These are phyloP conservation scores for Seiridium cupressi DNA, from an alignment of 2,329 filamentous ascomycete genomes.

Conservation along the genomic window DNA sequence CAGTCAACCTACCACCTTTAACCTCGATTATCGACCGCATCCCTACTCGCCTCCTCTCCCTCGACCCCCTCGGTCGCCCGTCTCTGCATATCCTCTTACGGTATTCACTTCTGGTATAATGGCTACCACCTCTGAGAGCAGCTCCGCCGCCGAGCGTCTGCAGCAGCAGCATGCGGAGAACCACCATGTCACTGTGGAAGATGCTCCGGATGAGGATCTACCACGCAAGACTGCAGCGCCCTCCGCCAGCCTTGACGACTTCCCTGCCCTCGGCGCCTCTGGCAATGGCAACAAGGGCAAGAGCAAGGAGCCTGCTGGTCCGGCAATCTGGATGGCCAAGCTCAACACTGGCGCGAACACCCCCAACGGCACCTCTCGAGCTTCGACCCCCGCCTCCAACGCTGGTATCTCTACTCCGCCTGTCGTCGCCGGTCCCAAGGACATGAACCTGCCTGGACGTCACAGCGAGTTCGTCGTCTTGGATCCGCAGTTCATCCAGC, in stretches of 20 bases:
- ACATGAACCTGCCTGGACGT: constrained; percentile 78
- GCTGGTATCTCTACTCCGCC: constrained; percentile 38
- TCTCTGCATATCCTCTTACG: constrained; percentile 2
- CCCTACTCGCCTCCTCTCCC: not conserved
- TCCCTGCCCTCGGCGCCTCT: constrained; percentile 80
- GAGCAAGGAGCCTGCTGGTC: constrained; percentile 59
- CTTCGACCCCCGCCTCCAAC: constrained; percentile 63
- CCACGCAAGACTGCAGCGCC: constrained; percentile 50
- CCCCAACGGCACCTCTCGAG: constrained; percentile 54
- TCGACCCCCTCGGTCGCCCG: constrained; percentile 12
- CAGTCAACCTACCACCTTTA: not conserved
- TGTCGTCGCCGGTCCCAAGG: constrained; percentile 40
- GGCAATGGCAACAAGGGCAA: constrained; percentile 33
- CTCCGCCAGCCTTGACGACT: constrained; percentile 83
- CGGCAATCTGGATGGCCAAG: constrained; percentile 72
- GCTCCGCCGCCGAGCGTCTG: constrained; percentile 59
- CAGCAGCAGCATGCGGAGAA: constrained; percentile 59
- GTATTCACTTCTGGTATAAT: constrained; percentile 29
- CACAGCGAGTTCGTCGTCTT: constrained; percentile 75
- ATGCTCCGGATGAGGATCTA: constrained; percentile 77
- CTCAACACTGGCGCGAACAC: constrained; percentile 51
- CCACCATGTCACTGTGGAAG: constrained; percentile 72
- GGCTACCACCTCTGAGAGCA: constrained; percentile 37
- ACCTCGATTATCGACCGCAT: not conserved
- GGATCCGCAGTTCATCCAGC: constrained; percentile 72